Conservation (phyloP, 139 green algal genomes). For the Chlorella sp. region DNA sequence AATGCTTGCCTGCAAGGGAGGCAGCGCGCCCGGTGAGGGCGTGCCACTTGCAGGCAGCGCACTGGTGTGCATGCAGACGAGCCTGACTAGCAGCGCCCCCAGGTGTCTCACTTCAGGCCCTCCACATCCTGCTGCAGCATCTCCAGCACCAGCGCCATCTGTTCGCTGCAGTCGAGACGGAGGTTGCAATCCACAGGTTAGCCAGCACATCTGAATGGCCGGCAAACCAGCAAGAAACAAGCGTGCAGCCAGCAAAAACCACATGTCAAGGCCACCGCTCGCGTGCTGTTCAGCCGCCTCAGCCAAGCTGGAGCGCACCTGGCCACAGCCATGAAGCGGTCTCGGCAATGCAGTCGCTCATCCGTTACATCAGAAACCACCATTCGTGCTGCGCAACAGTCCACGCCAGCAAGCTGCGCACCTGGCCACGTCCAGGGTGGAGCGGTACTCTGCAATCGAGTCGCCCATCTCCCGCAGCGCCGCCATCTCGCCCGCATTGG, state of each 20-base stretch:
- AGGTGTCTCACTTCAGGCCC: not conserved
- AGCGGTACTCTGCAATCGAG: not conserved
- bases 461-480: not conserved
- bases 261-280: too few species aligned
- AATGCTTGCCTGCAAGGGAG: not conserved
- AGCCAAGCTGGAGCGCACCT: not conserved
- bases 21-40: not conserved
- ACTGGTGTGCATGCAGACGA: not conserved
- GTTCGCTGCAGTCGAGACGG: not conserved
- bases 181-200: not conserved
- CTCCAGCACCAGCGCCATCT: conserved; percentile 29
- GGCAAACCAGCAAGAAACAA: not conserved
- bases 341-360: too few species aligned
- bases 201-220: not conserved
- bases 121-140: conserved; percentile 25
- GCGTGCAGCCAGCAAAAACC: not conserved
- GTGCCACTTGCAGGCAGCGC: not conserved
- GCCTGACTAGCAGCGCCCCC: not conserved
- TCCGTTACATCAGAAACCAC: too few species aligned
- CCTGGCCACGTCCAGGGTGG: conserved; percentile 16
- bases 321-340: not conserved
- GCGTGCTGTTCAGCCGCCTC: too few species aligned
- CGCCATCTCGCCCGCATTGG: not conserved
- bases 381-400: too few species aligned
- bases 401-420: not conserved